Base-by-base conservation (phyloP, 345 rosid species). In the Euclidium syriacum region DNA sequence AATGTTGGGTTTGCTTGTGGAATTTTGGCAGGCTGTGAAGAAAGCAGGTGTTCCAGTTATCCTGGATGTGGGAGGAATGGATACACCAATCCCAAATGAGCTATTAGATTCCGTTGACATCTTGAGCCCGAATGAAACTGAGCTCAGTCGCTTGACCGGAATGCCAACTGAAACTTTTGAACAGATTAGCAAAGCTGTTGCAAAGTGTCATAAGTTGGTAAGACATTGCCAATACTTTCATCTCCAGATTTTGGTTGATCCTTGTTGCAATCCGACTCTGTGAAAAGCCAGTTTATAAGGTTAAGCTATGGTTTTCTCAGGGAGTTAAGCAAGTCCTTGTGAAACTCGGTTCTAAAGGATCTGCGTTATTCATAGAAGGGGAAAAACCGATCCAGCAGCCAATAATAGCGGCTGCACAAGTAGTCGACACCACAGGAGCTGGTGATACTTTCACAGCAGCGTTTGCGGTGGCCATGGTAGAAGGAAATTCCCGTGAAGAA, bases 381-480 rank as follows among this genome's bases (percentile, higher is more conserved):
- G 62, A 87, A 56, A 67, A 82, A 25, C 87, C 96, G 18, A 80
- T 87, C 49, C 77, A 56, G 62, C 99, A 94, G 63, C 78, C 96
- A 10, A 77, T 84, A 19, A 79, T 94, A 70, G 61, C 84, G 10
- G 95, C 95, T 51, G 67, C 78, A 54, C 80, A 71, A 72, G 96
- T 90, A 9, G 35, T 90, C 1, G 99, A 94, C 78, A 87, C 99
- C 1, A 94, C 99, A 8, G 99, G 99, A 54, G 99, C 99, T 1
- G 99, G 99, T 6, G 99, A 94, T 75, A 94, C 99, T 30, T 94
- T 85, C 63, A 94, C 97, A 3, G 95, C 99, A 27, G 82, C 99
- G 8, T 94, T 90, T 79, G 96, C 97, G 10, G 99, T 94, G 73
- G 95, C 97, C 34, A 71, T 85, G 55, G 84, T 84, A 3, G 97